Conservation (phyloP, 2,329 filamentous ascomycete species). For the Botrytis porri region DNA sequence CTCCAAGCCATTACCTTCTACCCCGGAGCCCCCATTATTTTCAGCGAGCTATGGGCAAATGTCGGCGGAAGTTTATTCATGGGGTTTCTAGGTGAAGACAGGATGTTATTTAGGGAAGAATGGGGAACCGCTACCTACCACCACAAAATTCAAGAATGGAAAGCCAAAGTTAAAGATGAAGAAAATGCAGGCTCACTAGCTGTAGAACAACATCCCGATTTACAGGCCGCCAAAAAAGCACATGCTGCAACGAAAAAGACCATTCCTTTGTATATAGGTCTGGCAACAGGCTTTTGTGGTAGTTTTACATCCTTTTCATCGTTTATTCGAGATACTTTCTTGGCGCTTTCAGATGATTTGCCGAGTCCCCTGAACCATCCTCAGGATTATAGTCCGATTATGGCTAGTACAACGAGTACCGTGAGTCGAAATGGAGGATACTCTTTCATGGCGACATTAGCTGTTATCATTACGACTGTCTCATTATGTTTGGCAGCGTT, state of each 20-base stretch:
- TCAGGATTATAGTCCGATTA: slow-evolving; percentile 38
- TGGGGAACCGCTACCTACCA: slow-evolving; percentile 52
- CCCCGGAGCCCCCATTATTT: slow-evolving; percentile 70
- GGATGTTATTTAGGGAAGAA: slow-evolving; percentile 68
- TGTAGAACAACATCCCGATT: slow-evolving; percentile 36
- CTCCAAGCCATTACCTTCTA: slow-evolving; percentile 78
- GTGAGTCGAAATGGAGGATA: slow-evolving; percentile 66
- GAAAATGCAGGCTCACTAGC: slow-evolving; percentile 35
- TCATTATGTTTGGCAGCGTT: slow-evolving; percentile 68
- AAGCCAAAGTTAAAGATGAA: slow-evolving; percentile 40
- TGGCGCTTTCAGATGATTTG: slow-evolving; percentile 74
- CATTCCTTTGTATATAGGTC: slow-evolving; percentile 81
- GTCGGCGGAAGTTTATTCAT: slow-evolving; percentile 77
- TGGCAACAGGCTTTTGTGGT: slow-evolving; percentile 84
- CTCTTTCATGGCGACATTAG: slow-evolving; percentile 77
- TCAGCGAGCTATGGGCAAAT: slow-evolving; percentile 82
- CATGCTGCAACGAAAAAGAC: slow-evolving; percentile 73
- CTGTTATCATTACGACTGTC: slow-evolving; percentile 70
- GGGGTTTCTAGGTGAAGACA: slow-evolving; percentile 81
- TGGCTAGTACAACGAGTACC: slow-evolving; percentile 38
- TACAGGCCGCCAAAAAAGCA: slow-evolving; percentile 51
- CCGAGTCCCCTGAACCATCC: slow-evolving; percentile 47
- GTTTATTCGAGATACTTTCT: slow-evolving; percentile 76
- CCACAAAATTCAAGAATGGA: slow-evolving; percentile 38
- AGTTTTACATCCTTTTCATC: slow-evolving; percentile 88